Evolutionary conservation across 352 stramenopile species (phyloP).

Genomic region (Aphanomyces euteiches): DNA sequence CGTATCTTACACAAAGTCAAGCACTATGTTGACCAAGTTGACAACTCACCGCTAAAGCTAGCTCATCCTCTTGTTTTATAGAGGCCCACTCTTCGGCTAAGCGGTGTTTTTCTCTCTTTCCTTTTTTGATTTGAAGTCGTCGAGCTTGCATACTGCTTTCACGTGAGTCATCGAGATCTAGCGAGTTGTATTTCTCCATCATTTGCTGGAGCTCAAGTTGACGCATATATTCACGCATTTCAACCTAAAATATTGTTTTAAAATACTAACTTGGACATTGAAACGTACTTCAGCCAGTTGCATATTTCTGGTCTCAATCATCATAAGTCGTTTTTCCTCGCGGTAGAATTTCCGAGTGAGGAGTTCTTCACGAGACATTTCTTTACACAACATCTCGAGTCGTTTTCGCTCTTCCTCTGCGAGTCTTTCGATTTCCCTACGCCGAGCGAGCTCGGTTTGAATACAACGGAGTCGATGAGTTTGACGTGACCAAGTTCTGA

Average conservation of each 20-base stretch:
- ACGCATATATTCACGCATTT: slow-evolving; percentile 66
- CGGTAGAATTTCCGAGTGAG: slow-evolving; percentile 60
- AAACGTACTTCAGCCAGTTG: slow-evolving; percentile 19
- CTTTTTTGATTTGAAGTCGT: slow-evolving; percentile 69
- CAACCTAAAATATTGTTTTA: slow-evolving; percentile 45
- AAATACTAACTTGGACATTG: too few relatives aligned
- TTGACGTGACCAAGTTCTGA: slow-evolving; percentile 46
- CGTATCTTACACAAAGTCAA: slow-evolving; percentile 40
- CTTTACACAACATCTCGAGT: slow-evolving; percentile 45
- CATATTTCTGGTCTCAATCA: slow-evolving; percentile 66
- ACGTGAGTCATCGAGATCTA: slow-evolving; percentile 57
- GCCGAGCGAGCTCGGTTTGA: slow-evolving; percentile 46
- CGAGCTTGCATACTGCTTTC: slow-evolving; percentile 61
- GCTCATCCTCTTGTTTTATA: slow-evolving; percentile 61
- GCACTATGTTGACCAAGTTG: background rate
- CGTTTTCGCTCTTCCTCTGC: slow-evolving; percentile 48
- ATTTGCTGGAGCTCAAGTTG: slow-evolving; percentile 62
- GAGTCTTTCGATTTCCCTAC: slow-evolving; percentile 48
- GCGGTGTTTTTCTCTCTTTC: slow-evolving; percentile 74
- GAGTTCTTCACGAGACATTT: slow-evolving; percentile 67
- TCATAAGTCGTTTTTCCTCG: slow-evolving; percentile 53
- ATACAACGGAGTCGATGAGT: slow-evolving; percentile 45
- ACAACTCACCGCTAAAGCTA: slow-evolving; percentile 36
- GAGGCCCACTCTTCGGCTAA: slow-evolving; percentile 64
- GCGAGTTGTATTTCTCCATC: slow-evolving; percentile 71